Base-by-base conservation (phyloP, 768 basidiomycete species). In the Panaeolus papilionaceus region DNA sequence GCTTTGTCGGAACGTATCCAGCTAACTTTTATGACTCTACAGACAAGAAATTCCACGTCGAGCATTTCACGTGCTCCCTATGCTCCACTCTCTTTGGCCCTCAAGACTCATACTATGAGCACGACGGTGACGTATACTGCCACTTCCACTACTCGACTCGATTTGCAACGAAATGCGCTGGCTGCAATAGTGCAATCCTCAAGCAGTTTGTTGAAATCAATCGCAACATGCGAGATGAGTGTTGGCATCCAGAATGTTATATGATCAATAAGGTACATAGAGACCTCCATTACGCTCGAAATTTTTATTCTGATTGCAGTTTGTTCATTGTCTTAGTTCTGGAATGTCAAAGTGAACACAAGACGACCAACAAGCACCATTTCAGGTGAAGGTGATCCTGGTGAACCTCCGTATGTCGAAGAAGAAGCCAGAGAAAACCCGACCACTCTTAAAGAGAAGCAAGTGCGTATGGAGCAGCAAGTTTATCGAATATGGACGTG, bases 171-270 rank as follows among this genome's bases (percentile, higher is more conserved):
- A 99, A 99, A 78, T 99, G 98, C 76, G 96, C 95, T 0, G 98
- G 98, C 5, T 99, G 98, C 80, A 93, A 89, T 72, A 98, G 92
- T 68, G 98, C 98, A 18, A 99, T 99, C 69, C 82, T 99, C 72
- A 99, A 99, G 82, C 98, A 99, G 79, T 99, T 98, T 75, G 98
- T 99, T 69, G 98, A 99, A 82, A 98, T 99, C 80, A 99, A 99
- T 75, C 88, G 98, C 68, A 99, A 99, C 80, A 94, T 93, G 87
- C 86, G 91, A 71, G 96, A 99, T 80, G 98, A 99, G 82, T 99
- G 97, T 75, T 99, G 98, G 97, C 98, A 99, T 85, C 98, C 98
- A 65, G 98, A 99, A 79, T 99, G 98, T 78, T 98, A 99, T 79
- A 98, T 98, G 97, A 98, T 99, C 72, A 97, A 98, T 81, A 99